These are phyloP conservation scores for Colletotrichum sp. DNA, from an alignment of 2,329 filamentous ascomycete species.

Conservation along the genomic window DNA sequence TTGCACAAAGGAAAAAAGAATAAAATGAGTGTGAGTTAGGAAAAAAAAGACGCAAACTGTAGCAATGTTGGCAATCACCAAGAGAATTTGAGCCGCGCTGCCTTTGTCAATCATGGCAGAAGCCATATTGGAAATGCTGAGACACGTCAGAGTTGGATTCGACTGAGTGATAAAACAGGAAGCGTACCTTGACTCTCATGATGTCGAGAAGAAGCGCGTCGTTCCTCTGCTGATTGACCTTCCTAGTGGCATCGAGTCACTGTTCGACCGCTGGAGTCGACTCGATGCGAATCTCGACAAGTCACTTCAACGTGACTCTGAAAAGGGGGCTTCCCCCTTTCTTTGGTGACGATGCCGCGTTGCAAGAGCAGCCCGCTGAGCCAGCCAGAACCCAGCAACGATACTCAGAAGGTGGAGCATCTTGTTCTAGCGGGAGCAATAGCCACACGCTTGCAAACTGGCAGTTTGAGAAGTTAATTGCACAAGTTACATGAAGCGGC, in stretches of 20 bases:
- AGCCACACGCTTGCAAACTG: background rate
- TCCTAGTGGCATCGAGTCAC: background rate
- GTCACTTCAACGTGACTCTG: background rate
- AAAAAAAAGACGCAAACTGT: background rate
- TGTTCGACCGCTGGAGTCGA: background rate
- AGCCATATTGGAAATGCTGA: background rate
- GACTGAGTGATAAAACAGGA: no score
- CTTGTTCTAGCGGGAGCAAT: background rate
- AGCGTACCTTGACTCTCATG: background rate
- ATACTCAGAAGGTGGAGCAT: background rate
- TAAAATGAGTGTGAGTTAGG: background rate
- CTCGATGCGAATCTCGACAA: background rate
- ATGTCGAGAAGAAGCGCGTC: background rate
- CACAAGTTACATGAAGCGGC: background rate
- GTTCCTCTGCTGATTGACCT: background rate
- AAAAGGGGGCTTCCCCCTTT: background rate
- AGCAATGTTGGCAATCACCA: background rate
- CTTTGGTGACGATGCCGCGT: background rate
- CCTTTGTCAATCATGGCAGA: background rate
- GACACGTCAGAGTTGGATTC: background rate
- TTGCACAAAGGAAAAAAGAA: background rate
- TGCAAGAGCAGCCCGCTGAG: background rate
- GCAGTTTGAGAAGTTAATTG: background rate
- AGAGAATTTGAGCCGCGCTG: background rate
- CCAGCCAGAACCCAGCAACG: background rate